phyloP scores from a whole-genome alignment of 805 yeast genomes.

The Cephaloascus albidus region DNA sequence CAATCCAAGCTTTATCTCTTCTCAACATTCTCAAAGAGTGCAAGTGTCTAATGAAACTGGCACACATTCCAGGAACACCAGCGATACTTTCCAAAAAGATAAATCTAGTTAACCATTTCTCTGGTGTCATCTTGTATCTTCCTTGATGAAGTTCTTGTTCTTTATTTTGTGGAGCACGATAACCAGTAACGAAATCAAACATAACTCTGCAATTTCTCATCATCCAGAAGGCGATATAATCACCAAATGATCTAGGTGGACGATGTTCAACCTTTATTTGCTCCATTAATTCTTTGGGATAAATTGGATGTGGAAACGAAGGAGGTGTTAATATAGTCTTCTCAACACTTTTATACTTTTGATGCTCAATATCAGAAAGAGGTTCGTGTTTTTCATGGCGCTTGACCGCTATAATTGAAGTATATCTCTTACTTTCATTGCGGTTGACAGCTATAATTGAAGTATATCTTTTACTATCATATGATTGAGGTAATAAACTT shows the following conservation, averaged over 20 bases:
- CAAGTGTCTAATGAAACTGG: slow-evolving; percentile 62
- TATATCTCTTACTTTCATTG: neutral
- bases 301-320: slow-evolving; percentile 35
- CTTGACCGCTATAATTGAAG: neutral
- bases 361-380: neutral
- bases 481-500: no score
- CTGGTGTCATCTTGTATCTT: slow-evolving; percentile 45
- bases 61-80: slow-evolving; percentile 77
- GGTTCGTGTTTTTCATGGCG: no score
- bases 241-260: slow-evolving; percentile 34
- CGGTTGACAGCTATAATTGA: neutral
- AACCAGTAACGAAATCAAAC: slow-evolving; percentile 61
- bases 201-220: slow-evolving; percentile 33
- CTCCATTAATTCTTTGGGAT: slow-evolving; percentile 23
- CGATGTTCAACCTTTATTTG: slow-evolving; percentile 42
- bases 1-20: slow-evolving; percentile 69
- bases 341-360: neutral
- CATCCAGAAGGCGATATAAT: slow-evolving; percentile 39
- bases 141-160: slow-evolving; percentile 15
- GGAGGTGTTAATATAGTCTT: slow-evolving; percentile 10
- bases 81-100: slow-evolving; percentile 66
- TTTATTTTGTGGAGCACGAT: slow-evolving; percentile 41
- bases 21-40: slow-evolving; percentile 51
- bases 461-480: neutral
- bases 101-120: slow-evolving; percentile 53